phyloP scores from a whole-genome alignment of 2,329 filamentous ascomycete species.

The Dactylonectria macrodidyma region DNA sequence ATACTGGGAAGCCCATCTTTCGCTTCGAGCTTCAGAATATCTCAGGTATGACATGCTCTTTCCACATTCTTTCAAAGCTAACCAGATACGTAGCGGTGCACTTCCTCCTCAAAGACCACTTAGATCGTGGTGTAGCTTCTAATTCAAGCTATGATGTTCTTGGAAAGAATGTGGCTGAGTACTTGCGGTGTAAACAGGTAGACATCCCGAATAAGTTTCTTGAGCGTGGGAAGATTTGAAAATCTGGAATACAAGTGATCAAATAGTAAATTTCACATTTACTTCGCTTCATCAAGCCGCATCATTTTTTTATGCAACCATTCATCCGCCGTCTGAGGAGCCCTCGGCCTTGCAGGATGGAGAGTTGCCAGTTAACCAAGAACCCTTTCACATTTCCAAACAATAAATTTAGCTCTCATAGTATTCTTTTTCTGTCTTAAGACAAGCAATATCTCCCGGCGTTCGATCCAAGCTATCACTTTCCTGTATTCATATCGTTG shows the following conservation, averaged over 20 bases:
- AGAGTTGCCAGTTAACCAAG: no score
- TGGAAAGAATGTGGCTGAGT: conserved; percentile 60
- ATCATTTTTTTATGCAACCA: no score
- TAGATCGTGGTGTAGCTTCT: conserved; percentile 57
- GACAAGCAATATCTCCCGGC: no score
- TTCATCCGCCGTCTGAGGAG: no score
- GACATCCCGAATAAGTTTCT: conserved; percentile 58
- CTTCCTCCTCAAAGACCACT: conserved; percentile 59
- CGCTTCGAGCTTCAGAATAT: conserved; percentile 12
- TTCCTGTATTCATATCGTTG: no score
- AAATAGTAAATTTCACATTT: no score
- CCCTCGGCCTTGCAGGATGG: no score
- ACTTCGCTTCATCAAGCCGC: no score
- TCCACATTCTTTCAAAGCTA: not conserved
- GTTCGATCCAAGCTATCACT: no score
- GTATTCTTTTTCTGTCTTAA: no score
- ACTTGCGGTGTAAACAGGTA: conserved; percentile 57
- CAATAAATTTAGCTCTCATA: no score
- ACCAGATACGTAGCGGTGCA: conserved; percentile 46
- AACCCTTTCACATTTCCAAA: no score
- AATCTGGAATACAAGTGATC: not conserved
- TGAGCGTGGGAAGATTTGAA: conserved; percentile 50
- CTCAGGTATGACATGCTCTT: not conserved
- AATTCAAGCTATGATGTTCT: conserved; percentile 58
- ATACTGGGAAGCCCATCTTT: conserved; percentile 4